phyloP scores from a whole-genome alignment of 352 stramenopile genomes.

The Phytopythium kandeliae region DNA sequence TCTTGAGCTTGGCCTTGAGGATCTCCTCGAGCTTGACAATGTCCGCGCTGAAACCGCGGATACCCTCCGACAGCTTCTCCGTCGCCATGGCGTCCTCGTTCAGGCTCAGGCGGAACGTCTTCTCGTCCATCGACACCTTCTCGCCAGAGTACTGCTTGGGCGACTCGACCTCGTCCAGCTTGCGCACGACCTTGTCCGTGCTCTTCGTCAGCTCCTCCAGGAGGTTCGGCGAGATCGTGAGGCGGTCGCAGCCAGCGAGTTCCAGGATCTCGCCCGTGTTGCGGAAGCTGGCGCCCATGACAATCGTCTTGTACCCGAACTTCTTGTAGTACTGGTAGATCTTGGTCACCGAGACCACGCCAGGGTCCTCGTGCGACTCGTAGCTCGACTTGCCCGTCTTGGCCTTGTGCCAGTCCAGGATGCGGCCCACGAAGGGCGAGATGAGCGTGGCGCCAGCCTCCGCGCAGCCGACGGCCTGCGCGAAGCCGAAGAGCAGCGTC shows the following conservation, averaged over 20 bases:
- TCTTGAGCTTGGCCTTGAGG: constrained; percentile 93
- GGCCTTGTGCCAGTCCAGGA: constrained; percentile 97
- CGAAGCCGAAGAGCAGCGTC: constrained; percentile 97
- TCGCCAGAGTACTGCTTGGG: constrained; percentile 64
- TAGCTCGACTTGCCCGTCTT: constrained; percentile 91
- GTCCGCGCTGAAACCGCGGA: constrained; percentile 95
- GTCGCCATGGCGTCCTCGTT: constrained; percentile 97
- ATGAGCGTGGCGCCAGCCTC: constrained; percentile 96
- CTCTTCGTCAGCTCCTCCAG: constrained; percentile 90
- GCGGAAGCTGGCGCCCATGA: constrained; percentile 95
- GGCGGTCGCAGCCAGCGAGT: constrained; percentile 95
- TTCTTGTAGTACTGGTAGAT: constrained; percentile 99
- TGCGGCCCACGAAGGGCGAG: constrained; percentile 95
- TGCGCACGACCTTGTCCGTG: constrained; percentile 61
- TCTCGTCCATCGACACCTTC: constrained; percentile 89
- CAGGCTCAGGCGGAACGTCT: constrained; percentile 96
- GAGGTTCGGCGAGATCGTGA: constrained; percentile 96
- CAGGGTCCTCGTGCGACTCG: constrained; percentile 93
- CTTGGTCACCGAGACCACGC: constrained; percentile 94
- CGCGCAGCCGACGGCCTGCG: constrained; percentile 94
- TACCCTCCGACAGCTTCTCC: constrained; percentile 97
- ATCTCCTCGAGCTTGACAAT: constrained; percentile 99
- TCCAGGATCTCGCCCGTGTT: constrained; percentile 97
- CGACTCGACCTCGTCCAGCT: constrained; percentile 79
- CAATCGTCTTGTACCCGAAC: constrained; percentile 93